These are phyloP conservation scores for Nicotiana tomentosiformis DNA, from an alignment of 257 asterid genomes.

Conservation along the genomic window DNA sequence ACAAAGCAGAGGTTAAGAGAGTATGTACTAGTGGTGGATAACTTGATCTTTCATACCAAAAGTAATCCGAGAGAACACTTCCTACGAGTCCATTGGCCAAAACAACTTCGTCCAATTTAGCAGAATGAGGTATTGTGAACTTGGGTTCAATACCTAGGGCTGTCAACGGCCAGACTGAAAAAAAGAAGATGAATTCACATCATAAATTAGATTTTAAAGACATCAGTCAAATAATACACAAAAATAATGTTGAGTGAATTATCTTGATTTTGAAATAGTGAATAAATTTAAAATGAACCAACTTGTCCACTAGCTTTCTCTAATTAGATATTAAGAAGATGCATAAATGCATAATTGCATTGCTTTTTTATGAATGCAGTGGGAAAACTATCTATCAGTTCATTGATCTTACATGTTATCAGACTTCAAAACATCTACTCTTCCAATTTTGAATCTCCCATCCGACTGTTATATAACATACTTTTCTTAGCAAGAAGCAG, in stretches of 20 bases:
- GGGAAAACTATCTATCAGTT: not conserved
- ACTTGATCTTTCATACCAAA: conserved; percentile 50
- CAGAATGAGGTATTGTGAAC: conserved; percentile 84
- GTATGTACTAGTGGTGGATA: not conserved
- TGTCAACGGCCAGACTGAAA: conserved; percentile 97
- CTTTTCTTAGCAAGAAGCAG: too few relatives aligned
- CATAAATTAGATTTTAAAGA: not conserved
- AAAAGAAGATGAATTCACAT: not conserved
- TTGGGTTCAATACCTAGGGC: conserved; percentile 95
- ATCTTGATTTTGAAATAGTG: not conserved
- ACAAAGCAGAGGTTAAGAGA: not conserved
- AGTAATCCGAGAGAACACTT: conserved; percentile 92
- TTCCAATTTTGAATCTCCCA: too few relatives aligned
- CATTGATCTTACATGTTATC: not conserved
- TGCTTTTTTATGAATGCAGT: not conserved
- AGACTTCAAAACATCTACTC: not conserved
- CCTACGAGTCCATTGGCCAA: conserved; percentile 89
- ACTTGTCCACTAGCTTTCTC: not conserved
- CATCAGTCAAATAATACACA: not conserved
- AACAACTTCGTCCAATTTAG: conserved; percentile 86
- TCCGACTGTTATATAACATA: too few relatives aligned
- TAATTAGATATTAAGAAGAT: not conserved
- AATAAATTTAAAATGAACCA: not conserved
- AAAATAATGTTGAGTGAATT: not conserved
- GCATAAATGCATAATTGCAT: not conserved